Base-by-base conservation (phyloP, 495 filamentous ascomycete genomes). In the Elaphomyces granulatus region DNA sequence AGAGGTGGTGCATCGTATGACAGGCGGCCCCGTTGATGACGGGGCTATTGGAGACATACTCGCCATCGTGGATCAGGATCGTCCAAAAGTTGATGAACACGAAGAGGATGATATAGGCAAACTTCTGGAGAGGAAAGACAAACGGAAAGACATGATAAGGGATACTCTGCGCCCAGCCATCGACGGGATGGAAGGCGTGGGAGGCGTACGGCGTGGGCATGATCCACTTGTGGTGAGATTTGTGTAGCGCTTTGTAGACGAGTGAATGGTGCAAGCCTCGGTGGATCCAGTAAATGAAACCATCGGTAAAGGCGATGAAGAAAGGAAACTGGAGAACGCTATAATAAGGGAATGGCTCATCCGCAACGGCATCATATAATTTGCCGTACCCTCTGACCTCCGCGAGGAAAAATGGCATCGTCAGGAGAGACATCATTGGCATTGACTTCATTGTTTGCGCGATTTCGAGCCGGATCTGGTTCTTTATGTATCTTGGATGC, bases 141-240 rank as follows among this genome's bases (percentile, higher is more conserved):
- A 94, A 87, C 3, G 87, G 85, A 63, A 87, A 96, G 41, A 94
- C 47, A 66, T 95, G 88, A 67, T 95, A 95, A 0, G 88, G 88
- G 19, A 94, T 49, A 50, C 81, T 81, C 66, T 95, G 90, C n/a
- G 79, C 70, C 65, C 77, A 95, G 53, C 90, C 90, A 59, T 96
- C 88, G 28, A 94, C 48, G 1, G 88, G 90, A 67, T 96, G 87
- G 72, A 96, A 95, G 38, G 88, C 88, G 63, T 93, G 80, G 38
- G 77, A 80, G 8, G 88, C 90, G 56, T 72, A 95, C 8, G 88
- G 88, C 4, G 87, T 94, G 3, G 90, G 90, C 85, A 95, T 92
- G 63, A 96, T 94, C 90, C 88, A 95, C 66, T 94, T 94, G 77
- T 96, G 88, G 67, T 96, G 90, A 37, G 84, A 80, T 71, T 96